A percentile compares a stretch with the other conserved stretches of the same genome.
Evolutionary conservation across 2,329 filamentous ascomycete genomes (phyloP).

Genomic region (Aureobasidium subglaciale): DNA sequence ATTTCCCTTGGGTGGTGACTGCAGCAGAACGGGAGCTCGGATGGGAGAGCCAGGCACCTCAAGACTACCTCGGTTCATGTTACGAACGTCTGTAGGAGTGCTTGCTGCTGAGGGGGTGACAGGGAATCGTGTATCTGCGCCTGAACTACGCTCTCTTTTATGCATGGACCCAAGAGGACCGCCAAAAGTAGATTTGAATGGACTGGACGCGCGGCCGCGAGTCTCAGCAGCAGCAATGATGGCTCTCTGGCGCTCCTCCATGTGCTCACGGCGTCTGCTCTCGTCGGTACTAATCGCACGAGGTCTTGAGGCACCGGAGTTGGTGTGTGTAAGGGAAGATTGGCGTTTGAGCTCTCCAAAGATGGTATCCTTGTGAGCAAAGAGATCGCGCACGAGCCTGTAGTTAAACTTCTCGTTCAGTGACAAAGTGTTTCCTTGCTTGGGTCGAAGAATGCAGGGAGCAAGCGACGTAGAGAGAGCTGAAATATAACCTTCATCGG

Average conservation of each 20-base stretch:
- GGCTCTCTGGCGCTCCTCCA: slow-evolving; percentile 86
- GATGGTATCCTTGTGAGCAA: slow-evolving; percentile 88
- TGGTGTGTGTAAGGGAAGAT: slow-evolving; percentile 61
- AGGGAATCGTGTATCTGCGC: slow-evolving; percentile 67
- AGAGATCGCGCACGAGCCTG: slow-evolving; percentile 83
- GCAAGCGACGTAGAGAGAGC: slow-evolving; percentile 68
- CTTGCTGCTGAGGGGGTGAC: slow-evolving; percentile 55
- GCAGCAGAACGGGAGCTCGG: slow-evolving; percentile 12
- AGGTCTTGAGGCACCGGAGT: slow-evolving; percentile 54
- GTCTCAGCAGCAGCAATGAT: slow-evolving; percentile 50
- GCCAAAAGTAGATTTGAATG: slow-evolving; percentile 15
- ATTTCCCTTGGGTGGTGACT: slow-evolving; percentile 5
- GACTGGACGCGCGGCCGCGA: slow-evolving; percentile 44
- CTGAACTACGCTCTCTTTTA: slow-evolving; percentile 71
- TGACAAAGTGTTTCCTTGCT: slow-evolving; percentile 79
- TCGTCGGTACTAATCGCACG: slow-evolving; percentile 92
- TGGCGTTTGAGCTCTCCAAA: slow-evolving; percentile 94
- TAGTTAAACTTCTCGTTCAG: slow-evolving; percentile 93
- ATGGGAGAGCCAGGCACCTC: slow-evolving; percentile 63
- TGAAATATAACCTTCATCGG: slow-evolving; percentile 77
- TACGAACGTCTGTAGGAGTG: slow-evolving; percentile 29
- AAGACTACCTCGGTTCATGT: slow-evolving; percentile 57
- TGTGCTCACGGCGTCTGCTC: slow-evolving; percentile 84
- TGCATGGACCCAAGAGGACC: slow-evolving; percentile 40
- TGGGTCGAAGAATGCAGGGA: slow-evolving; percentile 81